These are phyloP conservation scores for Botrytis fragariae DNA, from an alignment of 2,329 filamentous ascomycete species.

Conservation along the genomic window DNA sequence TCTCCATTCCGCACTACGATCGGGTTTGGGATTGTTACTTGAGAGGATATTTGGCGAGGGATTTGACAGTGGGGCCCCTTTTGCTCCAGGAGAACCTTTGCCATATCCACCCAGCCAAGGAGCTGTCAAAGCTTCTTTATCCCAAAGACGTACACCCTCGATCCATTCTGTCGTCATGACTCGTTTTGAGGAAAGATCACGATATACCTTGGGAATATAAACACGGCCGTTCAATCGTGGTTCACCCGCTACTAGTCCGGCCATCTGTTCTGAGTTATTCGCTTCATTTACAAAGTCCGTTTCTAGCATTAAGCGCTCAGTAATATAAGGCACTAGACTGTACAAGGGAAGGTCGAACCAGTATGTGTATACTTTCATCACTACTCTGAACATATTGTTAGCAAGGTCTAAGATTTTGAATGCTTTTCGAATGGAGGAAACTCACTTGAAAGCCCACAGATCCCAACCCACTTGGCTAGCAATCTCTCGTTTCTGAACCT, in stretches of 20 bases:
- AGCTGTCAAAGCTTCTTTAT: slow-evolving; percentile 75
- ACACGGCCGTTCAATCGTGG: slow-evolving; percentile 74
- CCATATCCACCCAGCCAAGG: slow-evolving; percentile 77
- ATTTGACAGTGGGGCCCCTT: slow-evolving; percentile 56
- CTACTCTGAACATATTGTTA: slow-evolving; percentile 53
- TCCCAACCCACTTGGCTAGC: slow-evolving; percentile 89
- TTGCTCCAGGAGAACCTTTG: slow-evolving; percentile 73
- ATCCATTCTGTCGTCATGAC: slow-evolving; percentile 98
- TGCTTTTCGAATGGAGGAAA: background rate
- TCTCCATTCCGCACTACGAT: slow-evolving; percentile 72
- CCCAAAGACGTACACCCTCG: slow-evolving; percentile 89
- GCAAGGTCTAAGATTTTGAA: background rate
- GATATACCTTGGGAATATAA: slow-evolving; percentile 83
- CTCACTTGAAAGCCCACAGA: slow-evolving; percentile 87
- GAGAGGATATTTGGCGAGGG: slow-evolving; percentile 38
- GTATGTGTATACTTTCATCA: slow-evolving; percentile 77
- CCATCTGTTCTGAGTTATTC: slow-evolving; percentile 82
- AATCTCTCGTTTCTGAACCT: slow-evolving; percentile 96
- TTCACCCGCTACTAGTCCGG: slow-evolving; percentile 70
- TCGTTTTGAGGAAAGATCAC: slow-evolving; percentile 75
- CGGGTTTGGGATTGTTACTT: slow-evolving; percentile 69
- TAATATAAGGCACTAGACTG: slow-evolving; percentile 86
- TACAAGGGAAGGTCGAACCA: slow-evolving; percentile 95
- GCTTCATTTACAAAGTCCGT: slow-evolving; percentile 95
- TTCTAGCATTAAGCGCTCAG: slow-evolving; percentile 85